Evolutionary conservation across 2,329 filamentous ascomycete genomes (phyloP).

Genomic region (Dothideomycetes sp.): DNA sequence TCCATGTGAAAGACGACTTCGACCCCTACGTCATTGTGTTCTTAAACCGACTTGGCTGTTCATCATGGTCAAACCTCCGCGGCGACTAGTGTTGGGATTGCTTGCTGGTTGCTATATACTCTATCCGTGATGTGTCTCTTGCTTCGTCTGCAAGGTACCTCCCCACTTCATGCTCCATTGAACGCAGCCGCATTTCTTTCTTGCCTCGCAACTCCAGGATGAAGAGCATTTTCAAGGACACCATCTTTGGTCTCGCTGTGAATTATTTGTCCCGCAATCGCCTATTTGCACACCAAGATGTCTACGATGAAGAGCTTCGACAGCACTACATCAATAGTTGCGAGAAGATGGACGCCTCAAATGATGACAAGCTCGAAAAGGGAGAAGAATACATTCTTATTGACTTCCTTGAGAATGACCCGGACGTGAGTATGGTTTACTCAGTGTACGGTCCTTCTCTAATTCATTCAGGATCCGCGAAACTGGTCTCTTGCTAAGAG

Average conservation of each 20-base stretch:
- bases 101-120: no score
- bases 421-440: constrained; percentile 13
- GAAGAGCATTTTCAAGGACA: constrained; percentile 5
- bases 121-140: no score
- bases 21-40: no score
- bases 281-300: constrained; percentile 6
- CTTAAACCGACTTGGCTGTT: no score
- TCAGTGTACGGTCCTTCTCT: background rate
- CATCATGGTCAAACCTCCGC: no score
- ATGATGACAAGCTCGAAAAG: background rate
- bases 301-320: constrained; percentile 3
- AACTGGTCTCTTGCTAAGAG: constrained; percentile 31
- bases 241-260: constrained; percentile 7
- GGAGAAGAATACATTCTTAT: constrained; percentile 8
- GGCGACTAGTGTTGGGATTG: no score
- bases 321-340: constrained; percentile 4
- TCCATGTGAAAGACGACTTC: no score
- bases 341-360: constrained; percentile 2
- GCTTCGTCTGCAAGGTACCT: no score
- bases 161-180: no score
- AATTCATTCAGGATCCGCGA: constrained; percentile 17
- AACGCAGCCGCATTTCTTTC: no score
- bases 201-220: background rate
- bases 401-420: constrained; percentile 6
- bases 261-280: constrained; percentile 6